Base-by-base conservation (phyloP, 306 rosid genomes). In the Cicer chorassanicum region DNA sequence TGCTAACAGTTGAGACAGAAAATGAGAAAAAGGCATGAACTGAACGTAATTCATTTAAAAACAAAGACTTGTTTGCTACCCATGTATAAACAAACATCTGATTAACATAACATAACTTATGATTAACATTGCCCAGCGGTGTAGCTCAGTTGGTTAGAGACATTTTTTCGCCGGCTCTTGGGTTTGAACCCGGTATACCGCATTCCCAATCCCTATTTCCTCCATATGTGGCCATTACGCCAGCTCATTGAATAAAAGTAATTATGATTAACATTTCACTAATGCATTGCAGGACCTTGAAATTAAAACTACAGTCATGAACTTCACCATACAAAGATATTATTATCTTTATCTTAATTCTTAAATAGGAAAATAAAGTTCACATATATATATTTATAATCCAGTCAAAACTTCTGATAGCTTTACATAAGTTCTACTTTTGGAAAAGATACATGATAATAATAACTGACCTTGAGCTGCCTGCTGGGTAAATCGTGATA, bases 401-500 rank as follows among this genome's bases (percentile, higher is more conserved):
- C 69, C 72, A 65, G 75, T 46, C 41, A 49, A 19, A 65, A 54
- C 72, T 55, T 51, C 70, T 59, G 60, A 46, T 9, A 44, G 65
- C 42, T 65, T 29, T 18, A 21, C 42, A 51, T 57, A 62, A 65
- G 13, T 12, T 46, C 7, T 75, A 72, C 49, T 49, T 36, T 68
- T 54, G 43, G 18, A 16, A 19, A 62, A 16, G 29, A 54, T 41
- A 15, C 48, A 41, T 16, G 7, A 71, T 42, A 16, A 51, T 39
- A 60, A 65, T 38, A 60, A 73, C 85, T 64, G 64, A 91, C 99
- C 97, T 94, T 94, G 46, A 92, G 95, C 86, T 90, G 93, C 87
- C 90, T 87, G 81, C 99, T 92, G 4, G 97, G 99, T 69, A 94
- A 88, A 87, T 94, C 99, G 38, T 67, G 88, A 81, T 94, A 94